These are phyloP conservation scores for Pulveroboletus sp. DNA, from an alignment of 768 basidiomycete genomes.

Conservation along the genomic window DNA sequence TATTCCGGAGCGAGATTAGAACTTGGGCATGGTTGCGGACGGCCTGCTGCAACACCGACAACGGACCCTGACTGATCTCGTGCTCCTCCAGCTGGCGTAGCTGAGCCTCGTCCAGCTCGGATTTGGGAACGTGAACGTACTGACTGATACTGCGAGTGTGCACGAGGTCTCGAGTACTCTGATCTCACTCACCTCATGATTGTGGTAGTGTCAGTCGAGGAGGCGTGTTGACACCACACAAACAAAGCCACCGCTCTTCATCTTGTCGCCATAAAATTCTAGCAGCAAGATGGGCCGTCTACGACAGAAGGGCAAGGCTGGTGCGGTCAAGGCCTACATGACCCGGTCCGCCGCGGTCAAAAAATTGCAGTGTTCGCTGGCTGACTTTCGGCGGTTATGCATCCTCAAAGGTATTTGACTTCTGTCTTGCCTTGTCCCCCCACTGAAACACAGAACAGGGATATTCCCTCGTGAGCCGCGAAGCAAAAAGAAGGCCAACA, in stretches of 20 bases:
- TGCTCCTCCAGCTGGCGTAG: constrained; percentile 95
- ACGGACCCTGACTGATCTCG: constrained; percentile 96
- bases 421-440: neutral
- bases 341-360: constrained; percentile 90
- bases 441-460: constrained; percentile 45
- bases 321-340: constrained; percentile 87
- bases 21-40: constrained; percentile 98
- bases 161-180: neutral
- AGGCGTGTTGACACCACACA: constrained; percentile 29
- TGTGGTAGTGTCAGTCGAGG: constrained; percentile 12
- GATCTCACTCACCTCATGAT: constrained; percentile 32
- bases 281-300: constrained; percentile 65
- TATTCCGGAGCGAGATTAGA: constrained; percentile 94
- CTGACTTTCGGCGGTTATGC: constrained; percentile 94
- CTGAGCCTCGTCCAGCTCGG: constrained; percentile 96
- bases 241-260: constrained; percentile 22
- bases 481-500: constrained; percentile 90
- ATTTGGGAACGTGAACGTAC: constrained; percentile 94
- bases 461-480: constrained; percentile 97
- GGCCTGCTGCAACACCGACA: constrained; percentile 94
- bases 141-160: constrained; percentile 54
- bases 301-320: constrained; percentile 82
- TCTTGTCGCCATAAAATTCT: neutral
- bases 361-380: constrained; percentile 93
- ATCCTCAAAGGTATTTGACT: constrained; percentile 81